Conservation (phyloP, 2,329 filamentous ascomycete genomes). For the Phaeosphaeria sp. region DNA sequence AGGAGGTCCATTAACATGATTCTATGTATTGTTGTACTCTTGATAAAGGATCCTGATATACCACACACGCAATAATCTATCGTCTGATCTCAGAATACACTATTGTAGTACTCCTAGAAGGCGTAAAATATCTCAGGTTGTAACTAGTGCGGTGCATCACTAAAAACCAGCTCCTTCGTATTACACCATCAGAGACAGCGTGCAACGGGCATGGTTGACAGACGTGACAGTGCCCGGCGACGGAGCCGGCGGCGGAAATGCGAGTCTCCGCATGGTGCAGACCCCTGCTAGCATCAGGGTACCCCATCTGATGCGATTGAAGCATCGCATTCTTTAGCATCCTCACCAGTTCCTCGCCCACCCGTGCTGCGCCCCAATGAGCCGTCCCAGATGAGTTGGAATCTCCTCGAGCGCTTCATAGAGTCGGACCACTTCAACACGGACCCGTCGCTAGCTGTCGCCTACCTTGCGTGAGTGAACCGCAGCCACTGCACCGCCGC, state of each 20-base stretch:
- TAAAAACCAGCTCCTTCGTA: too few relatives aligned
- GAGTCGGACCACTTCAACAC: conserved; percentile 94
- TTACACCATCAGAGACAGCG: background rate
- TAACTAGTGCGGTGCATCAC: too few relatives aligned
- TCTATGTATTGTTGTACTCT: too few relatives aligned
- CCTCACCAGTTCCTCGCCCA: conserved; percentile 10
- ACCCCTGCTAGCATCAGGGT: background rate
- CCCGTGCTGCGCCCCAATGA: conserved; percentile 43
- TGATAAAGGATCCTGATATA: too few relatives aligned
- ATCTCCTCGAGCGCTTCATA: conserved; percentile 87
- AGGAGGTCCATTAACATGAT: too few relatives aligned
- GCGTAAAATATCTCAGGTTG: too few relatives aligned
- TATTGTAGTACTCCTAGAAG: too few relatives aligned
- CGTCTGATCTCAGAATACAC: too few relatives aligned
- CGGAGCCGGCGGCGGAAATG: background rate
- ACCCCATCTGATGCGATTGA: background rate
- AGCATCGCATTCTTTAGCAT: background rate
- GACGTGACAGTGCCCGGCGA: background rate
- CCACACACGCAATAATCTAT: too few relatives aligned
- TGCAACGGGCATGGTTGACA: background rate
- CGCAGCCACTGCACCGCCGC: conserved; percentile 33
- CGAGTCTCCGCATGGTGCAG: background rate
- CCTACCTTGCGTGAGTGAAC: conserved; percentile 79
- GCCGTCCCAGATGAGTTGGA: conserved; percentile 67
- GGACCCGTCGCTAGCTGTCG: conserved; percentile 86